These are phyloP conservation scores for Trichosporon ovoides DNA, from an alignment of 1,284 basidiomycete genomes.

Conservation along the genomic window DNA sequence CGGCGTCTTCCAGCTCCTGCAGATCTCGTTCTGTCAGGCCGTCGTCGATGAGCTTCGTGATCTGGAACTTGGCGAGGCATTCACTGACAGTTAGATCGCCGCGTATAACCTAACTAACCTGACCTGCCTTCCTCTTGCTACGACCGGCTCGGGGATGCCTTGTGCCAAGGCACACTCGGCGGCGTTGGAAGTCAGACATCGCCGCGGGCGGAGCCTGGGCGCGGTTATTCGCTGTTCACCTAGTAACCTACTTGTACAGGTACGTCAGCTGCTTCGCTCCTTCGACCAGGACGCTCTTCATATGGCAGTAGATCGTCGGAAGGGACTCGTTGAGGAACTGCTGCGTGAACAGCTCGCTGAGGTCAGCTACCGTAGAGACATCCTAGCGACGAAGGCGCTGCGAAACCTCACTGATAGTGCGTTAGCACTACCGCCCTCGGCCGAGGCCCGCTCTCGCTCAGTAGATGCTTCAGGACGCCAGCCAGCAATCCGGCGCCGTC, in stretches of 20 bases:
- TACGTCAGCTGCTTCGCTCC: conserved; percentile 39
- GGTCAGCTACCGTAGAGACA: not conserved
- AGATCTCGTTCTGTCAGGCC: conserved; percentile 62
- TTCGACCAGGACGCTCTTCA: conserved; percentile 36
- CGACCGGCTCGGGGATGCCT: conserved; percentile 64
- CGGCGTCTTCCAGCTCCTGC: conserved; percentile 62
- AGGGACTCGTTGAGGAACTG: conserved; percentile 64
- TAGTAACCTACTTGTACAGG: conserved; percentile 48
- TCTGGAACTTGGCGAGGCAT: conserved; percentile 61
- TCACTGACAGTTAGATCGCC: conserved; percentile 51
- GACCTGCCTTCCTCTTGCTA: conserved; percentile 67
- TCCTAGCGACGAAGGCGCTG: too few species aligned
- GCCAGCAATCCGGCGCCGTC: conserved; percentile 87
- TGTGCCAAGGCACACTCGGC: conserved; percentile 68
- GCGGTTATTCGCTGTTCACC: not conserved
- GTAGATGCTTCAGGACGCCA: conserved; percentile 68
- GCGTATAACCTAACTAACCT: conserved; percentile 53
- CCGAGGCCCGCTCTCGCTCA: conserved; percentile 45
- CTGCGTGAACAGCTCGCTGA: conserved; percentile 65
- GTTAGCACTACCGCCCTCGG: conserved; percentile 61
- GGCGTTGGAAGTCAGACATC: conserved; percentile 32
- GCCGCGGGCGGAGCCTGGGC: conserved; percentile 28
- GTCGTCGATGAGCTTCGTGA: conserved; percentile 67
- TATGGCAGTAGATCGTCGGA: conserved; percentile 58
- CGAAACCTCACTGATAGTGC: conserved; percentile 64